A percentile compares a stretch with the other conserved stretches of the same genome.
phyloP scores from a whole-genome alignment of 192 early-diverging fungal genomes.

The Tieghemiomyces parasiticus region DNA sequence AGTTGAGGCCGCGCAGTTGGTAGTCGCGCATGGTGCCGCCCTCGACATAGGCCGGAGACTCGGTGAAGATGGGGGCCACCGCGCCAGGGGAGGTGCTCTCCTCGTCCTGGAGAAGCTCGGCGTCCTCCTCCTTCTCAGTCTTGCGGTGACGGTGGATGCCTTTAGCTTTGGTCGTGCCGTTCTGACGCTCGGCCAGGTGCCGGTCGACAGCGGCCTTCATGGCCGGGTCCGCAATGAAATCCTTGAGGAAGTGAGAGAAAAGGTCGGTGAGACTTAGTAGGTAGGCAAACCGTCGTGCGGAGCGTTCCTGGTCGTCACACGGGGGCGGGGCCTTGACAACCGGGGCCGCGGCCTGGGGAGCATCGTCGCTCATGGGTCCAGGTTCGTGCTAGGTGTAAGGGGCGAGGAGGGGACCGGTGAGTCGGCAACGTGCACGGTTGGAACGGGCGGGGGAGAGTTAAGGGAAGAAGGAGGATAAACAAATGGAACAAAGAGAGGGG shows the following conservation, averaged over 20 bases:
- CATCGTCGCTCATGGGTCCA: too few relatives aligned
- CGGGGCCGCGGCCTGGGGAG: too few relatives aligned
- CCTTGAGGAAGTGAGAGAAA: conserved; percentile 53
- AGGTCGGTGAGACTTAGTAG: conserved; percentile 49
- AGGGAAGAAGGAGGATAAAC: too few relatives aligned
- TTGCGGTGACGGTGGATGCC: conserved; percentile 70
- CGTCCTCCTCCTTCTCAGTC: conserved; percentile 96
- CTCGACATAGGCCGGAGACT: conserved; percentile 80
- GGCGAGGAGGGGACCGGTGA: too few relatives aligned
- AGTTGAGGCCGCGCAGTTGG: conserved; percentile 92
- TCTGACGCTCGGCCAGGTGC: conserved; percentile 26
- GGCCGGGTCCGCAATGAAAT: conserved; percentile 33
- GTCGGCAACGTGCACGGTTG: too few relatives aligned
- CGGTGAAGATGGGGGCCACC: conserved; percentile 56
- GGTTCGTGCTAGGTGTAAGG: too few relatives aligned
- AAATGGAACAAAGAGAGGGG: too few relatives aligned
- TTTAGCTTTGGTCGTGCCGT: conserved; percentile 10
- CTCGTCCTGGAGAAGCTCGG: conserved; percentile 77
- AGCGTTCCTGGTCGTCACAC: background rate
- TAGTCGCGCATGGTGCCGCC: conserved; percentile 92
- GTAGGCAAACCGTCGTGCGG: conserved; percentile 26
- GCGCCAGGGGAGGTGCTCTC: conserved; percentile 25
- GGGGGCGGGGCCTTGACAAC: too few relatives aligned
- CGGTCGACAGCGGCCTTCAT: conserved; percentile 30
- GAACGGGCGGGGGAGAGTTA: too few relatives aligned